These are phyloP conservation scores for Desmodesmus armatus DNA, from an alignment of 139 green algal genomes.

Conservation along the genomic window DNA sequence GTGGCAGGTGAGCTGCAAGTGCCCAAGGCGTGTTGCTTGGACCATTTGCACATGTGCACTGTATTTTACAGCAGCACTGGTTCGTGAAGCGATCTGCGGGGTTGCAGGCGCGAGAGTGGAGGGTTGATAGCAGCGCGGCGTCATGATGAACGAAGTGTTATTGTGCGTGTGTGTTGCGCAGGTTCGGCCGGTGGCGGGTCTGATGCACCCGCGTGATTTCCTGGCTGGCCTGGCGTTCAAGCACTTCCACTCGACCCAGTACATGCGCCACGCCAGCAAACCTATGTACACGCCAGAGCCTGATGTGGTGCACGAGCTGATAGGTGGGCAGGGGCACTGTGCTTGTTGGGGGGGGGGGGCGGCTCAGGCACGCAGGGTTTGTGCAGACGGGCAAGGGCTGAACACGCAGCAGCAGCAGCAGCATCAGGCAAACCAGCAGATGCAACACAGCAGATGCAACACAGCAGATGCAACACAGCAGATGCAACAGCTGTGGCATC, in stretches of 20 bases:
- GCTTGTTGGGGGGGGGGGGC: too few relatives aligned
- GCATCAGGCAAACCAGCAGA: too few relatives aligned
- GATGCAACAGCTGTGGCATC: too few relatives aligned
- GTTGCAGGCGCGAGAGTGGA: too few relatives aligned
- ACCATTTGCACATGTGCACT: too few relatives aligned
- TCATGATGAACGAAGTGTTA: not conserved
- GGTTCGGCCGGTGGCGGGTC: slow-evolving; percentile 85
- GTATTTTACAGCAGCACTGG: too few relatives aligned
- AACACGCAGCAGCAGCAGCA: too few relatives aligned
- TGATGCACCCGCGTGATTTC: slow-evolving; percentile 95
- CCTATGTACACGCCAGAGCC: slow-evolving; percentile 94
- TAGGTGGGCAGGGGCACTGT: slow-evolving; percentile 30
- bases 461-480: too few relatives aligned
- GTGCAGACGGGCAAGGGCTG: too few relatives aligned
- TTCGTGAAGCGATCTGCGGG: too few relatives aligned
- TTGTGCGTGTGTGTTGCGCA: slow-evolving; percentile 62
- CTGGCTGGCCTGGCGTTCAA: slow-evolving; percentile 94
- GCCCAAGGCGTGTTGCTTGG: too few relatives aligned
- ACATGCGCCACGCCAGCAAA: slow-evolving; percentile 82
- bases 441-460: too few relatives aligned
- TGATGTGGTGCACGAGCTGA: slow-evolving; percentile 89
- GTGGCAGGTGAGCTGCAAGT: slow-evolving; percentile 64
- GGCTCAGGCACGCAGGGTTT: not conserved
- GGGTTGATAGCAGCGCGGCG: not conserved
- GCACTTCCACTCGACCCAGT: slow-evolving; percentile 64